phyloP scores from a whole-genome alignment of 2,329 filamentous ascomycete species.

The Colletotrichum endophyticum region DNA sequence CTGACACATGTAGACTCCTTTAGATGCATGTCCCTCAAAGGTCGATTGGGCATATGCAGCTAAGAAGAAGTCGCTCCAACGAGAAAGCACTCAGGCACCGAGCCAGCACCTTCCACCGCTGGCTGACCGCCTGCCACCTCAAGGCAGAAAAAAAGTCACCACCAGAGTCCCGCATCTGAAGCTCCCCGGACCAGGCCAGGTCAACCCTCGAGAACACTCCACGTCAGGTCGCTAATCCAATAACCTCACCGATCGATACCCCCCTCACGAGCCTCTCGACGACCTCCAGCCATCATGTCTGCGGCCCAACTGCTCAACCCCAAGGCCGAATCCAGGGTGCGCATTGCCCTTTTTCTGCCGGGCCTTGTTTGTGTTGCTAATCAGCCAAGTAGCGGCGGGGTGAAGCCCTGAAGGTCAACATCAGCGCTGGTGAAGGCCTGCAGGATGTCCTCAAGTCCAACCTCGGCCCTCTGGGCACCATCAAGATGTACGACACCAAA shows the following conservation, averaged over 20 bases:
- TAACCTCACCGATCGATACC: slow-evolving; percentile 16
- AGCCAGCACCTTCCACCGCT: slow-evolving; percentile 20
- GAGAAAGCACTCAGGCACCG: neutral
- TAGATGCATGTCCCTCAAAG: neutral
- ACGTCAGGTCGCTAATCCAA: slow-evolving; percentile 20
- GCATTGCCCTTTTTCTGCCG: slow-evolving; percentile 36
- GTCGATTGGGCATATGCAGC: neutral
- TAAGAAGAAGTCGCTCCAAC: neutral
- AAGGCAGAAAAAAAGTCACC: slow-evolving; percentile 23
- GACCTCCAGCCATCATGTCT: slow-evolving; percentile 69
- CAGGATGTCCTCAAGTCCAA: slow-evolving; percentile 97
- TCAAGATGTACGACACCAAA: slow-evolving; percentile 78
- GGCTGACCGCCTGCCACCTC: slow-evolving; percentile 18
- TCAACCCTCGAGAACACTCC: slow-evolving; percentile 20
- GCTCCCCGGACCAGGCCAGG: slow-evolving; percentile 17
- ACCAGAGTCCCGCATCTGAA: slow-evolving; percentile 21
- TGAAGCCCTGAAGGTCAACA: slow-evolving; percentile 97
- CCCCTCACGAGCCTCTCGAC: slow-evolving; percentile 16
- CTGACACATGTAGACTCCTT: neutral
- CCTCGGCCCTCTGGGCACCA: slow-evolving; percentile 88
- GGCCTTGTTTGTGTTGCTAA: slow-evolving; percentile 46
- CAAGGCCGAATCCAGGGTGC: slow-evolving; percentile 95
- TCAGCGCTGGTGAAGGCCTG: slow-evolving; percentile 91
- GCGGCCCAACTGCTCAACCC: slow-evolving; percentile 98
- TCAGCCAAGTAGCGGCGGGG: slow-evolving; percentile 75